Evolutionary conservation across 495 filamentous ascomycete species (phyloP), one percentile per base, ranked within the genome.

Genomic region (Xylaria bambusicola): DNA sequence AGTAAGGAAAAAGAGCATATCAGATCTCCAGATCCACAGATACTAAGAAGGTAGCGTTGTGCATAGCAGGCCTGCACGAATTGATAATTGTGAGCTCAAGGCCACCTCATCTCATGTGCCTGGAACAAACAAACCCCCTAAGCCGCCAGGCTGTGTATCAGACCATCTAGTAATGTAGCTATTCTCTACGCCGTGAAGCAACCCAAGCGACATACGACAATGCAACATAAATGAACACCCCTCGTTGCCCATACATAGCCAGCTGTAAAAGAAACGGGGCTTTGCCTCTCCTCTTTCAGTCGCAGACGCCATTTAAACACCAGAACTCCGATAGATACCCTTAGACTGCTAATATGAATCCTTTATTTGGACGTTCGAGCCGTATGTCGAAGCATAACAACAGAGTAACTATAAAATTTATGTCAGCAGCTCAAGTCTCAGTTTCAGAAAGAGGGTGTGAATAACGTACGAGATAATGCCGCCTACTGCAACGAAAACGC

Each of bases 391-490:
- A 84, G 70, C 81, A 82, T 84, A 20, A 81, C 72, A 21, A 75
- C 58, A 2, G 81, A 84, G 66, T 84, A 84, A 41, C 79, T 82
- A 56, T 17, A 29, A 21, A 23, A 17, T 9, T 35, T 3, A 57
- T 52, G 51, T 66, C 26, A 55, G 52, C n/a, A 26, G 40, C 23
- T 40, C 13, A 47, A 24, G 20, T 42, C 31, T 18, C 0, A 49
- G 20, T 31, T 33, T 24, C 47, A 23, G 6, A 18, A 31, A 26
- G 15, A 35, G 13, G n/a, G 29, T 21, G 10, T 12, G 31, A 21
- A 52, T 24, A 47, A 71, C 75, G 70, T 75, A 84, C 75, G 73
- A 65, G 47, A 83, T 77, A 47, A 85, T 85, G 7, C 83, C 83
- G 17, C 77, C 77, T 35, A 86, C 68, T 5, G 83, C 83, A 52